A percentile compares a stretch with the other conserved stretches of the same genome.
These are phyloP conservation scores for Sporothrix schenckii DNA, from an alignment of 2,329 filamentous ascomycete species.

Conservation along the genomic window DNA sequence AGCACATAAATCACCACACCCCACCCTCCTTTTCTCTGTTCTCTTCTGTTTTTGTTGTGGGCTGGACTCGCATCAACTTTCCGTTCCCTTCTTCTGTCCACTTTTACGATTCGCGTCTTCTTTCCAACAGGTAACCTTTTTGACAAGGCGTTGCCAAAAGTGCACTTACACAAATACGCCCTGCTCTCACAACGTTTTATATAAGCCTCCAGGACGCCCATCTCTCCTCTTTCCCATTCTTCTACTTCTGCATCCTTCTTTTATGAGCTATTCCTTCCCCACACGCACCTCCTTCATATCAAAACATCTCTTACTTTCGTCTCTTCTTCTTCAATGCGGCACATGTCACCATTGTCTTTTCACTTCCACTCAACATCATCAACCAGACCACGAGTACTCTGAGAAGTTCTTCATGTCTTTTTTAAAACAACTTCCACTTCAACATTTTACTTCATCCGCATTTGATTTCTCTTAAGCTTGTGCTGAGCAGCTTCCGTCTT, in stretches of 20 bases:
- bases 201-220: conserved; percentile 20
- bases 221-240: conserved; percentile 15
- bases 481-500: conserved; percentile 2
- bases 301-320: neutral
- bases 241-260: conserved; percentile 8
- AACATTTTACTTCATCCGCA: neutral
- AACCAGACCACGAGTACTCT: neutral
- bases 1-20: conserved; percentile 30
- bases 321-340: conserved; percentile 30
- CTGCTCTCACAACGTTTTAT: conserved; percentile 22
- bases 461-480: neutral
- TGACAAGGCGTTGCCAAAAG: neutral
- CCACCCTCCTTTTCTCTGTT: conserved; percentile 25
- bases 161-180: conserved; percentile 29
- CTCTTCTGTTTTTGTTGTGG: conserved; percentile 29
- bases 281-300: neutral
- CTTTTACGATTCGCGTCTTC: conserved; percentile 7
- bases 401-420: conserved; percentile 15
- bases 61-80: conserved; percentile 35
- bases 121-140: conserved; percentile 4
- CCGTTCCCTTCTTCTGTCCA: conserved; percentile 16
- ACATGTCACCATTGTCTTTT: conserved; percentile 19
- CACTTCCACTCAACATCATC: conserved; percentile 21
- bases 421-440: conserved; percentile 6
- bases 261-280: conserved; percentile 2